These are phyloP conservation scores for Eustoma russellianum DNA, from an alignment of 257 asterid species.

Conservation along the genomic window DNA sequence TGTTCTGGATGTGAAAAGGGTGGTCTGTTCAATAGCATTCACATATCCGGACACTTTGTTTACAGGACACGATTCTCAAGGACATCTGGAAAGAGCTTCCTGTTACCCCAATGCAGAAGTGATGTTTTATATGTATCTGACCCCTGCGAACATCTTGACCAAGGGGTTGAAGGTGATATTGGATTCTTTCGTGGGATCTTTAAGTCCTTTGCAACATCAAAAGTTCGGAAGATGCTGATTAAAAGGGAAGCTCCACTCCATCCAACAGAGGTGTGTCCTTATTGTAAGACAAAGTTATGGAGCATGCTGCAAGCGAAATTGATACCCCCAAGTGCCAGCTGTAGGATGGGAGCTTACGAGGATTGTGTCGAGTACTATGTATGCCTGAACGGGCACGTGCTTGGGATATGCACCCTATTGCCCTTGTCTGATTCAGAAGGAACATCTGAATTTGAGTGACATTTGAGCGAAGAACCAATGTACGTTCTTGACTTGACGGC, in stretches of 20 bases:
- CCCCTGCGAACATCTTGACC: slow-evolving; percentile 97
- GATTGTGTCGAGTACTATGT: slow-evolving; percentile 86
- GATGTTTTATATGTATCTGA: slow-evolving; percentile 88
- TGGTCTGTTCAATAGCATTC: slow-evolving; percentile 54
- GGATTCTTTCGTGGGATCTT: slow-evolving; percentile 90
- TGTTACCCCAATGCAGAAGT: slow-evolving; percentile 70
- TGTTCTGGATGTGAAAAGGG: slow-evolving; percentile 74
- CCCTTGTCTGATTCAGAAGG: slow-evolving; percentile 93
- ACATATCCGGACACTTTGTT: slow-evolving; percentile 83
- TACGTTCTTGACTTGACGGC: slow-evolving; percentile 7
- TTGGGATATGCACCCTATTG: slow-evolving; percentile 78
- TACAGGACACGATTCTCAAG: slow-evolving; percentile 82
- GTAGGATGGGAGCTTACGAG: slow-evolving; percentile 87
- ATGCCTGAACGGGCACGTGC: slow-evolving; percentile 88
- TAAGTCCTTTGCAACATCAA: slow-evolving; percentile 65
- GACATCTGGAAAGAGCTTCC: slow-evolving; percentile 92
- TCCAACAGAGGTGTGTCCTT: slow-evolving; percentile 82
- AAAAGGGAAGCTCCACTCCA: slow-evolving; percentile 60
- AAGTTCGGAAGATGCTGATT: slow-evolving; percentile 71
- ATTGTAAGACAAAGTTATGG: slow-evolving; percentile 93
- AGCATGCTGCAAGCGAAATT: slow-evolving; percentile 76
- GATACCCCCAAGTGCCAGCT: slow-evolving; percentile 94
- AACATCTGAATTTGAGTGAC: slow-evolving; percentile 54
- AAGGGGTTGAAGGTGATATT: slow-evolving; percentile 90
- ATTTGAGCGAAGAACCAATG: slow-evolving; percentile 21